Conservation (phyloP, 805 yeast genomes). For the Isabelozyma rhagii region DNA sequence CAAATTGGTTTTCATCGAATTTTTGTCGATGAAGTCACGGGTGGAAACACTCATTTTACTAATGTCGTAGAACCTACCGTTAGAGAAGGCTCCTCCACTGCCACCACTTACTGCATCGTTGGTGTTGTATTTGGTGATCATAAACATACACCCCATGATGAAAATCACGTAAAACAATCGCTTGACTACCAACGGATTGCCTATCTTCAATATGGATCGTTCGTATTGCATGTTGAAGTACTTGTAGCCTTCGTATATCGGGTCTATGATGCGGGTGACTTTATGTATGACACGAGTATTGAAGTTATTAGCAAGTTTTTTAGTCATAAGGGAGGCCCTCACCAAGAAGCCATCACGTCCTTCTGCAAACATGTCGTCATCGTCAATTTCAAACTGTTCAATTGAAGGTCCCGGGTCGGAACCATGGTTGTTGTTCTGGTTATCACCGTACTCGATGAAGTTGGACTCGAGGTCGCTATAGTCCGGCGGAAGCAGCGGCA, state of each 20-base stretch:
- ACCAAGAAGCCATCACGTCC: conserved; percentile 20
- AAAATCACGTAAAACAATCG: conserved; percentile 69
- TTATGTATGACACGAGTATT: conserved; percentile 39
- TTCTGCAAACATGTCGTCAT: conserved; percentile 4
- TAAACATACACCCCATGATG: conserved; percentile 56
- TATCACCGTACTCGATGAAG: not conserved
- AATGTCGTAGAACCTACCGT: conserved; percentile 64
- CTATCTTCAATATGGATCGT: conserved; percentile 56
- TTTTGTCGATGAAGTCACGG: conserved; percentile 47
- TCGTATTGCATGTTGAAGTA: conserved; percentile 50
- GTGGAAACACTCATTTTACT: conserved; percentile 48
- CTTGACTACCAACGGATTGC: conserved; percentile 82
- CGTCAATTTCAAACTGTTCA: conserved; percentile 16
- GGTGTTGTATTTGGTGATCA: conserved; percentile 56
- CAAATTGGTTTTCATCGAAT: conserved; percentile 59
- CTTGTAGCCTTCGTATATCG: conserved; percentile 47
- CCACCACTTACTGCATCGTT: conserved; percentile 36
- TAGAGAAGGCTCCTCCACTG: conserved; percentile 38
- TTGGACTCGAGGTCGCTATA: conserved; percentile 7
- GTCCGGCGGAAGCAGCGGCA: conserved; percentile 12
- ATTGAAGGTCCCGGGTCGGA: conserved; percentile 1
- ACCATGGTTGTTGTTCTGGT: not conserved
- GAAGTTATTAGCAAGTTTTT: conserved; percentile 33
- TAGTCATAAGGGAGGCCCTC: conserved; percentile 37
- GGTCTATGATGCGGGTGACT: conserved; percentile 45